These are phyloP conservation scores for Rhizopogon hawkerae DNA, from an alignment of 1,284 basidiomycete genomes.

Conservation along the genomic window DNA sequence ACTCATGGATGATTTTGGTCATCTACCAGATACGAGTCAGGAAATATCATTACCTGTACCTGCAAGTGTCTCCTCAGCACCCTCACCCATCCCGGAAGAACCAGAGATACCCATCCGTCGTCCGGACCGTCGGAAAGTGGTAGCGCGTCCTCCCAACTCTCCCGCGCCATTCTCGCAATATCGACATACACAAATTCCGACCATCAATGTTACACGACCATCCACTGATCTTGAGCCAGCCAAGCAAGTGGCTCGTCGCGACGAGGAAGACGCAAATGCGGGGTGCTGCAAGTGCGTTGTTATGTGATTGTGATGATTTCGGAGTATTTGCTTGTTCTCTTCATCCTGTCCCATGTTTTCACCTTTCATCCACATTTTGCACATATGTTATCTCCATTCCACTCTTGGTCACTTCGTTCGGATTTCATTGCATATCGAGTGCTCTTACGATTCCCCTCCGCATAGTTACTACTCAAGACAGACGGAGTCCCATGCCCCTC, in stretches of 20 bases:
- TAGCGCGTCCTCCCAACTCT: conserved; percentile 32
- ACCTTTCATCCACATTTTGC: conserved; percentile 1
- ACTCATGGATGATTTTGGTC: conserved; percentile 61
- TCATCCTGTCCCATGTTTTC: conserved; percentile 8
- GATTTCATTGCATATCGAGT: conserved; percentile 5
- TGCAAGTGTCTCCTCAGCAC: conserved; percentile 8
- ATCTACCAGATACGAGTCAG: conserved; percentile 14
- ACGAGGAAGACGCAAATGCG: conserved; percentile 35
- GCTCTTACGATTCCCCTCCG: conserved; percentile 14
- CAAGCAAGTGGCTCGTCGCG: conserved; percentile 14
- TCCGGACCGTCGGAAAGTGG: conserved; percentile 21
- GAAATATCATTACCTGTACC: conserved; percentile 13
- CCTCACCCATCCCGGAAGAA: conserved; percentile 12
- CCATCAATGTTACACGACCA: conserved; percentile 23
- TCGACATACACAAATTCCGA: conserved; percentile 15
- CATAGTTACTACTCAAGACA: conserved; percentile 8
- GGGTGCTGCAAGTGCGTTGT: conserved; percentile 58
- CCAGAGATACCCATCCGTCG: conserved; percentile 16
- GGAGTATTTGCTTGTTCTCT: conserved; percentile 14
- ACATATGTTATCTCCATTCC: conserved; percentile 4
- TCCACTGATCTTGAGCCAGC: conserved; percentile 17
- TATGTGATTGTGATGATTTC: conserved; percentile 39
- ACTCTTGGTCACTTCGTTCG: conserved; percentile 1
- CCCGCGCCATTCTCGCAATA: conserved; percentile 54
- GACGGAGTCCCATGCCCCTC: neutral